Evolutionary conservation across 2,329 filamentous ascomycete species (phyloP).

Genomic region (Aspergillus ustus): DNA sequence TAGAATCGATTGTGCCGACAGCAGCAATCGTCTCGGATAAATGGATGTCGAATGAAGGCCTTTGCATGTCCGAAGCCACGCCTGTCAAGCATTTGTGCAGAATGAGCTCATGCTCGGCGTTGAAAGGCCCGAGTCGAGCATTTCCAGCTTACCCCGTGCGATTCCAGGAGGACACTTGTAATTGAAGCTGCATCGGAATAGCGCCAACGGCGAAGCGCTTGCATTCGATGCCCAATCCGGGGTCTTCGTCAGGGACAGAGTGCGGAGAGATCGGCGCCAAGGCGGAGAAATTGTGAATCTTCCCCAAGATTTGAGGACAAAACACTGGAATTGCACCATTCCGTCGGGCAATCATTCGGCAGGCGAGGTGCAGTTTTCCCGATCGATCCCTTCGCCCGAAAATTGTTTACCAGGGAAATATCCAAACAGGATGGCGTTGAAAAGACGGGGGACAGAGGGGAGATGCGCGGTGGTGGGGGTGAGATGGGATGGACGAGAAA

Average conservation of each 20-base stretch:
- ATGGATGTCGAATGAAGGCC: not conserved
- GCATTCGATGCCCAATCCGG: not conserved
- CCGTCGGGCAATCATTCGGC: not conserved
- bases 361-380: not conserved
- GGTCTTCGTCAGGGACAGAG: not conserved
- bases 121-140: not conserved
- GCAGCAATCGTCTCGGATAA: not conserved
- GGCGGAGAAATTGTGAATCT: constrained; percentile 1
- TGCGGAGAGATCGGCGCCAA: constrained; percentile 9
- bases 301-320: not conserved
- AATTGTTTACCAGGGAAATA: not conserved
- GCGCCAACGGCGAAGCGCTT: not conserved
- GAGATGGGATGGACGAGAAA: not conserved
- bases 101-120: not conserved
- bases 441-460: too few species aligned
- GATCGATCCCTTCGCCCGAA: not conserved
- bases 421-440: too few species aligned
- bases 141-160: too few species aligned
- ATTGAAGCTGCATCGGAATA: too few species aligned
- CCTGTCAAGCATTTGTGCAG: not conserved
- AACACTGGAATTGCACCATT: not conserved
- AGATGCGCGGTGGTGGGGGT: too few species aligned
- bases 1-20: not conserved
- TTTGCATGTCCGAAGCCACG: not conserved
- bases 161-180: too few species aligned